Base-by-base conservation (phyloP, 345 rosid species). In the Citrus mangshanensis region DNA sequence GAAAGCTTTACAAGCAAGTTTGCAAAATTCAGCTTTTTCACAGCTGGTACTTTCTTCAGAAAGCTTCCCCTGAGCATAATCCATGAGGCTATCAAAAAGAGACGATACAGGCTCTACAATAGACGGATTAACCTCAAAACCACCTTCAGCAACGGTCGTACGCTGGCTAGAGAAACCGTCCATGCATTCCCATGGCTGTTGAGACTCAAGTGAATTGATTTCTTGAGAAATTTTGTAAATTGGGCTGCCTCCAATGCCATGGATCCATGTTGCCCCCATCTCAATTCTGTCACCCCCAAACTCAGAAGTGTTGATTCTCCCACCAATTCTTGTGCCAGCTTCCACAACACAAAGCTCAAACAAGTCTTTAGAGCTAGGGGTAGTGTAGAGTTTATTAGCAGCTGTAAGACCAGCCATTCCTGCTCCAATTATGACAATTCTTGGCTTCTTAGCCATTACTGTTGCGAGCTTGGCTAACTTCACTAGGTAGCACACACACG, bases 251-350 rank as follows among this genome's bases (percentile, higher is more conserved):
- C 90, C 97, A 79, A 96, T 94, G 13, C 99, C 99, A 78, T 96
- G 99, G 88, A 96, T 96, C 97, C 97, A 96, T 27, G 99, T 94
- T 37, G 99, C 99, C 9, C 99, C 99, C 94, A 94, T 91, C 92
- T 96, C 99, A 25, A 96, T 94, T 79, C 92, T 83, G 86, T 94
- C 94, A 28, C 94, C 92, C 32, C 97, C 86, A 73, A 96, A 93
- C 88, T 92, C 94, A 1, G 97, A 89, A 73, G 97, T 90, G 80
- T 91, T 92, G 80, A 96, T 96, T 75, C 99, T 88, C 34, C 99
- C 98, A 21, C 98, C 99, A 77, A 94, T 94, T 81, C 99, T 87
- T 6, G 89, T 24, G 19, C 99, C 98, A 3, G 95, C 99, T 78
- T 96, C 99, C 0, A 96, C 91, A 75, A 96, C 90, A 78, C 89